Percentiles rank a stretch among this genome's conserved stretches.
These are phyloP conservation scores for Emericellopsis cladophorae DNA, from an alignment of 2,329 filamentous ascomycete species.

Conservation along the genomic window DNA sequence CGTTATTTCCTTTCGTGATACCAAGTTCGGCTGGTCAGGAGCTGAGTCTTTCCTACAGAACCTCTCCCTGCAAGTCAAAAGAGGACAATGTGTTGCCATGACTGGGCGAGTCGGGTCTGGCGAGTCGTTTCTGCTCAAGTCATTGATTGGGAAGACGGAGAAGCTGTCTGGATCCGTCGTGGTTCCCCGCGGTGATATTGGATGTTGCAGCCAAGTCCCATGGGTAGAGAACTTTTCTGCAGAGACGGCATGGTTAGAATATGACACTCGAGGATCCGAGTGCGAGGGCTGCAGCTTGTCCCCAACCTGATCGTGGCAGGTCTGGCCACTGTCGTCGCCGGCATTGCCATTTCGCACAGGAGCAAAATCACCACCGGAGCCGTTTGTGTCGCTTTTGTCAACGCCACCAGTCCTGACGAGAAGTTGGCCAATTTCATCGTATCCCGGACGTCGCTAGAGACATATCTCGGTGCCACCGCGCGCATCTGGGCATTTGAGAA, in stretches of 20 bases:
- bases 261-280: constrained; percentile 10
- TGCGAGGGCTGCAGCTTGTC: constrained; percentile 31
- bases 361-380: constrained; percentile 12
- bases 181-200: constrained; percentile 12
- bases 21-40: too few relatives aligned
- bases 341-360: constrained; percentile 22
- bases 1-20: too few relatives aligned
- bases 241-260: constrained; percentile 11
- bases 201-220: constrained; percentile 28
- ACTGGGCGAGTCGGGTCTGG: constrained; percentile 18
- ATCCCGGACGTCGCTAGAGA: constrained; percentile 18
- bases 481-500: constrained; percentile 12
- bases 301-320: constrained; percentile 33
- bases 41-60: too few relatives aligned
- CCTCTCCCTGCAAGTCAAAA: too few relatives aligned
- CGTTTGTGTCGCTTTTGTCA: constrained; percentile 13
- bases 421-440: constrained; percentile 11
- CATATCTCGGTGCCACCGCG: constrained; percentile 12
- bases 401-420: constrained; percentile 12
- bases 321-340: constrained; percentile 31
- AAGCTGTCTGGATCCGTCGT: constrained; percentile 12
- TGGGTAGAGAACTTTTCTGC: constrained; percentile 29
- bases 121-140: constrained; percentile 25
- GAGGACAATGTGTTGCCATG: too few relatives aligned
- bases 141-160: constrained; percentile 21